Evolutionary conservation across 108 stramenopile genomes (phyloP).

Genomic region (Pseudonitzschia pungens): DNA sequence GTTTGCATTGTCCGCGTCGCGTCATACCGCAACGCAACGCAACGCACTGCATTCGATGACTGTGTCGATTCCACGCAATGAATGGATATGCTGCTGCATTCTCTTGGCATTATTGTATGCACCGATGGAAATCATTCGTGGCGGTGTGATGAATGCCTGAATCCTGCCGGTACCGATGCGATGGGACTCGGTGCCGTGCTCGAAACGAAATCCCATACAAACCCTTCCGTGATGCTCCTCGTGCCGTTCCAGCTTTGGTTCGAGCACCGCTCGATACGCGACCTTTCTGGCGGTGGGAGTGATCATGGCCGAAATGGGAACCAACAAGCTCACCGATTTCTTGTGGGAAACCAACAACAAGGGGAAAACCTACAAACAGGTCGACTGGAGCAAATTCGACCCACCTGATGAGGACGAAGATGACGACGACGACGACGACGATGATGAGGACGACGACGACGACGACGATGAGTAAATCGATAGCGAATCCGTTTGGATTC

Average conservation of each 20-base stretch:
- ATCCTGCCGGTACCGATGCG: no score
- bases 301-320: slow-evolving; percentile 70
- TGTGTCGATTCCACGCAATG: no score
- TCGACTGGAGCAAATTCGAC: slow-evolving; percentile 86
- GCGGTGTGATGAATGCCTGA: background rate
- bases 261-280: slow-evolving; percentile 77
- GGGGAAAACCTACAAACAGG: slow-evolving; percentile 75
- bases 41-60: no score
- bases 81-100: no score
- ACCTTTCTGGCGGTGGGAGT: slow-evolving; percentile 78
- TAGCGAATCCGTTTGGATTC: background rate
- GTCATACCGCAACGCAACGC: background rate
- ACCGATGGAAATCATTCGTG: background rate
- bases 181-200: no score
- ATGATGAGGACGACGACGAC: slow-evolving; percentile 65
- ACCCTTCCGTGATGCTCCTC: no score
- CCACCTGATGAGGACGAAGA: slow-evolving; percentile 76
- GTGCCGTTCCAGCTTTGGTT: slow-evolving; percentile 61
- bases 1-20: slow-evolving; percentile 2
- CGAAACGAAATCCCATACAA: no score
- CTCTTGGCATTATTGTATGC: no score
- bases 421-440: slow-evolving; percentile 81
- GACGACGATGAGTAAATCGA: no score
- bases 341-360: slow-evolving; percentile 75
- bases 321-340: slow-evolving; percentile 54